Percentiles rank a stretch among this genome's conserved stretches.
These are phyloP conservation scores for Golubevia sp. DNA, from an alignment of 1,284 basidiomycete genomes.

Conservation along the genomic window DNA sequence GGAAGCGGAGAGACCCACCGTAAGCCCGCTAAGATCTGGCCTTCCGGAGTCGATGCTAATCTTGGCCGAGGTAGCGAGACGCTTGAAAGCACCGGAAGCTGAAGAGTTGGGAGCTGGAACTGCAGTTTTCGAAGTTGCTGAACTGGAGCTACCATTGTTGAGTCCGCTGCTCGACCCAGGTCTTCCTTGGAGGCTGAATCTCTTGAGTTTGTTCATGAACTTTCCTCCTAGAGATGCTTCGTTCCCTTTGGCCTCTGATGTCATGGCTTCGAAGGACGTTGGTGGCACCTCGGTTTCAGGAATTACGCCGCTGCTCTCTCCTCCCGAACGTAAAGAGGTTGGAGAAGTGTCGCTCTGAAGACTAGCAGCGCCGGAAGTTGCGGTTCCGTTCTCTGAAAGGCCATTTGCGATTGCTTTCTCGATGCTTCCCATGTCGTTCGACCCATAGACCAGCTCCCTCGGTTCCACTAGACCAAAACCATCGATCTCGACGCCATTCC, in stretches of 20 bases:
- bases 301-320: no score
- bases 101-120: neutral
- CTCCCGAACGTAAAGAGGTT: no score
- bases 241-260: slow-evolving; percentile 33
- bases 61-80: neutral
- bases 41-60: neutral
- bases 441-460: slow-evolving; percentile 29
- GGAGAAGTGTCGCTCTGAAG: no score
- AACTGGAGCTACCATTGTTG: no score
- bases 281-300: slow-evolving; percentile 19
- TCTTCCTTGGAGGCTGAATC: slow-evolving; percentile 12
- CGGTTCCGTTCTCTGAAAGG: no score
- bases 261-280: slow-evolving; percentile 47
- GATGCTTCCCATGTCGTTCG: slow-evolving; percentile 32
- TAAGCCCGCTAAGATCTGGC: neutral
- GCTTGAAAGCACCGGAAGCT: neutral
- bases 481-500: slow-evolving; percentile 68
- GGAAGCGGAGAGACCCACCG: no score
- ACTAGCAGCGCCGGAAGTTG: no score
- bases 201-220: slow-evolving; percentile 37
- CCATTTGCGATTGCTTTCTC: neutral
- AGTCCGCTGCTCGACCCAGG: no score
- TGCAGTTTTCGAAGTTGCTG: neutral
- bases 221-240: slow-evolving; percentile 32
- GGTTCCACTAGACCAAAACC: slow-evolving; percentile 62